Percentiles rank a stretch among this genome's conserved stretches.
Conservation (phyloP, 176 grass and related monocot species). For the Zea luxurians region DNA sequence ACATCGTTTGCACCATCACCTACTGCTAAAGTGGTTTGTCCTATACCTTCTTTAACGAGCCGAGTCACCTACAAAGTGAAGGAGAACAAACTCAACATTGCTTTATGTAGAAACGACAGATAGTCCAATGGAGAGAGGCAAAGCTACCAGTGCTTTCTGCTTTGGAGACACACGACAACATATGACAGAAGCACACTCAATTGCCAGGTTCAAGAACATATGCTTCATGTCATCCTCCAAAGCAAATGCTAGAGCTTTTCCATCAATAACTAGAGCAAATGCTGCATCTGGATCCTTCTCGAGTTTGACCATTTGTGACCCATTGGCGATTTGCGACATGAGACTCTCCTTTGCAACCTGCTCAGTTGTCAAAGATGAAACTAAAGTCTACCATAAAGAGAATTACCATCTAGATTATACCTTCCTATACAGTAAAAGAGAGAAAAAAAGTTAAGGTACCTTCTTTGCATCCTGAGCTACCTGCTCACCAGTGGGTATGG, state of each 20-base stretch:
- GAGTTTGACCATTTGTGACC: constrained; percentile 88
- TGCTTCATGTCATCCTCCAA: constrained; percentile 89
- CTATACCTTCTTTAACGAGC: constrained; percentile 93
- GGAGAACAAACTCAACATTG: constrained; percentile 38
- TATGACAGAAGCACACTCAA: constrained; percentile 94
- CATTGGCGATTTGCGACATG: constrained; percentile 82
- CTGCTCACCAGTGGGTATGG: constrained; percentile 60
- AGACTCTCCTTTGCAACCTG: constrained; percentile 91
- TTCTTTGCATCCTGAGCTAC: constrained; percentile 76
- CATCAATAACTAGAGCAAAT: constrained; percentile 98
- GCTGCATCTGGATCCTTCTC: constrained; percentile 95
- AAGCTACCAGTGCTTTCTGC: constrained; percentile 93
- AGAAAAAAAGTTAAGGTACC: constrained; percentile 49
- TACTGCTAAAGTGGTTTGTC: constrained; percentile 94
- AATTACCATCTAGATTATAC: constrained; percentile 38
- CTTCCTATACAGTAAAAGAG: constrained; percentile 23
- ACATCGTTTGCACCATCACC: constrained; percentile 99
- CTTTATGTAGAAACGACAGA: constrained; percentile 29
- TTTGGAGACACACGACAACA: constrained; percentile 96
- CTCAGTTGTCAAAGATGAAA: constrained; percentile 60
- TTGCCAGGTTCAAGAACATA: constrained; percentile 87
- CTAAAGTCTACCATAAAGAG: constrained; percentile 55
- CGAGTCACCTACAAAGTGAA: constrained; percentile 72
- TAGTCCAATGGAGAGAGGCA: constrained; percentile 14
- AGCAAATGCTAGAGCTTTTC: constrained; percentile 80